Conservation (phyloP, 176 grass and related monocot species). For the Eragrostis curvula region DNA sequence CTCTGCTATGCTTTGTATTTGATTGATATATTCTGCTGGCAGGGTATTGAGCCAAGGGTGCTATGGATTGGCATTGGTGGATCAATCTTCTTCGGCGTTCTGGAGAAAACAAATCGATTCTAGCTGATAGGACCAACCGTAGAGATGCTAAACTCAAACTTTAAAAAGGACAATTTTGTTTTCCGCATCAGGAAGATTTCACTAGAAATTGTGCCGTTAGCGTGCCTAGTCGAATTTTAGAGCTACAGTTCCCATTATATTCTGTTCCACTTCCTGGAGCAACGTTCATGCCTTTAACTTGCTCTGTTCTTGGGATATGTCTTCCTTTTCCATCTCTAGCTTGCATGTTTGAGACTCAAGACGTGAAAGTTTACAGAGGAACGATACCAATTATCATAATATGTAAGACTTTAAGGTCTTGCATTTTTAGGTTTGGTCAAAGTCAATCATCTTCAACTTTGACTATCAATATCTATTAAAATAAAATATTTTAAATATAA, state of each 20-base stretch:
- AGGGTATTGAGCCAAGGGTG: constrained; percentile 84
- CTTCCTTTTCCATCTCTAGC: not conserved
- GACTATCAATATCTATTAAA: too few species aligned
- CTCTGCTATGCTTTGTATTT: not conserved
- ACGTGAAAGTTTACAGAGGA: not conserved
- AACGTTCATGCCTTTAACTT: not conserved
- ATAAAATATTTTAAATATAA: too few species aligned
- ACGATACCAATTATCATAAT: too few species aligned
- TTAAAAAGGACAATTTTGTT: not conserved
- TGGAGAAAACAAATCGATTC: constrained; percentile 75
- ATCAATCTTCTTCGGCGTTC: constrained; percentile 80
- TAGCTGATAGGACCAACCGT: constrained; percentile 34
- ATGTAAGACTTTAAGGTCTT: too few species aligned
- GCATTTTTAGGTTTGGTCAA: too few species aligned
- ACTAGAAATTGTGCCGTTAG: not conserved
- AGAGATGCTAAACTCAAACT: constrained; percentile 5
- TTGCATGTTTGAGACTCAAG: not conserved
- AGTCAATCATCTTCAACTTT: too few species aligned
- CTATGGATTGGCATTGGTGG: constrained; percentile 85
- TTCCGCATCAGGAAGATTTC: not conserved
- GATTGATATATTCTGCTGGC: constrained; percentile 25
- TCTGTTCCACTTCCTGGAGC: not conserved
- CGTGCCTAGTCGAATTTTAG: not conserved
- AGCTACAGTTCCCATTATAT: not conserved
- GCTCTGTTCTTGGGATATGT: not conserved